Conservation (phyloP, 2,329 filamentous ascomycete genomes). For the Neurospora crassa region DNA sequence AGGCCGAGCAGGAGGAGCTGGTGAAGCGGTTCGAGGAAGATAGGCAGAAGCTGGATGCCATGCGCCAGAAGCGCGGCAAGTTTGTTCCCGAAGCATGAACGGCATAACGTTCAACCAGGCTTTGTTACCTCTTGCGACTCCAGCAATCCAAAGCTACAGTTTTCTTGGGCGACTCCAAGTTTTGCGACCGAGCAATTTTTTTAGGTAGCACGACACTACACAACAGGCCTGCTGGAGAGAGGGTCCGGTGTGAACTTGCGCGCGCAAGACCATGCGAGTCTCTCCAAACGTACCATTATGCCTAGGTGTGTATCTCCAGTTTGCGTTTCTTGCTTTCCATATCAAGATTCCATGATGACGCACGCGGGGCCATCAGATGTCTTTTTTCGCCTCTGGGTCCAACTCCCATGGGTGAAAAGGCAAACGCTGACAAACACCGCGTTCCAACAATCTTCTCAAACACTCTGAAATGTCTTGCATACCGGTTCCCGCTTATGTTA, state of each 20-base stretch:
- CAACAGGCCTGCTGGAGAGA: neutral
- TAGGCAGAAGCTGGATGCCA: constrained; percentile 57
- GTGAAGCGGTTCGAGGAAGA: constrained; percentile 69
- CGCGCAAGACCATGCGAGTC: neutral
- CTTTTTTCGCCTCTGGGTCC: constrained; percentile 12
- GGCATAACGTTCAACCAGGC: neutral
- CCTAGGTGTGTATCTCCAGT: constrained; percentile 9
- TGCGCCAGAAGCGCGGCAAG: constrained; percentile 58
- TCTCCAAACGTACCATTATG: neutral
- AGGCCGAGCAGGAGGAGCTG: constrained; percentile 61
- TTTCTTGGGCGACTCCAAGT: neutral
- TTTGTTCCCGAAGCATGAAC: constrained; percentile 41
- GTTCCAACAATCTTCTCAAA: constrained; percentile 28
- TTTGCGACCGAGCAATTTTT: neutral
- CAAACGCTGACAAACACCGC: constrained; percentile 43
- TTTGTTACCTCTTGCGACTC: neutral
- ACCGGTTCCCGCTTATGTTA: neutral
- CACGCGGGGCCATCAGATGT: constrained; percentile 30
- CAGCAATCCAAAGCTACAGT: neutral
- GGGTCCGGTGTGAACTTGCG: neutral
- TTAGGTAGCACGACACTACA: neutral
- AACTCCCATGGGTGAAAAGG: constrained; percentile 19
- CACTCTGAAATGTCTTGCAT: constrained; percentile 13
- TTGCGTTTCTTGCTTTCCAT: constrained; percentile 5
- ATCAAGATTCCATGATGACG: constrained; percentile 24